phyloP scores from a whole-genome alignment of 169 alveolate genomes.

The Miamiensis avidus region DNA sequence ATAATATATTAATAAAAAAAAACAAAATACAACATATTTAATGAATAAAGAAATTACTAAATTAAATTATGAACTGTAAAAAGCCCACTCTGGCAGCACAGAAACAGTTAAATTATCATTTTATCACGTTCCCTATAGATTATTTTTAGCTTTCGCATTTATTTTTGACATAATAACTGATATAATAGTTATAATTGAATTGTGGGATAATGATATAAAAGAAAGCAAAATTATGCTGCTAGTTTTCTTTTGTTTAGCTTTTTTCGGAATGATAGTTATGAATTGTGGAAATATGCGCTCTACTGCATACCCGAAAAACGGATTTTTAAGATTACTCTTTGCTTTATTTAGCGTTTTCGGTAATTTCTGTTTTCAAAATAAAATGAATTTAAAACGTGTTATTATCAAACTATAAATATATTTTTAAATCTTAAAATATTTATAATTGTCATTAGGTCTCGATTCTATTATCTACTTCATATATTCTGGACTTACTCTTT shows the following conservation, averaged over 20 bases:
- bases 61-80: background rate
- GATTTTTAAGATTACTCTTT: background rate
- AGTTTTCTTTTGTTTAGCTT: background rate
- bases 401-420: too few relatives aligned
- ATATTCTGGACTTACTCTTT: background rate
- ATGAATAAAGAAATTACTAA: too few relatives aligned
- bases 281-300: background rate
- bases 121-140: background rate
- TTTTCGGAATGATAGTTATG: background rate
- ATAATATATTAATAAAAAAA: too few relatives aligned
- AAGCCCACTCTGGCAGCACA: background rate
- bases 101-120: background rate
- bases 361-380: background rate
- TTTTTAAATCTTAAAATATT: too few relatives aligned
- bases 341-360: background rate
- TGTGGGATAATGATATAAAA: background rate
- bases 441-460: background rate
- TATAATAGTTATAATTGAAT: background rate
- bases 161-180: background rate
- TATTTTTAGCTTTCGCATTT: background rate
- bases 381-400: too few relatives aligned
- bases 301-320: background rate
- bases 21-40: too few relatives aligned
- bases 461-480: background rate
- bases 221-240: too few relatives aligned